Conservation (phyloP, 768 basidiomycete species). For the Galerina sulciceps region DNA sequence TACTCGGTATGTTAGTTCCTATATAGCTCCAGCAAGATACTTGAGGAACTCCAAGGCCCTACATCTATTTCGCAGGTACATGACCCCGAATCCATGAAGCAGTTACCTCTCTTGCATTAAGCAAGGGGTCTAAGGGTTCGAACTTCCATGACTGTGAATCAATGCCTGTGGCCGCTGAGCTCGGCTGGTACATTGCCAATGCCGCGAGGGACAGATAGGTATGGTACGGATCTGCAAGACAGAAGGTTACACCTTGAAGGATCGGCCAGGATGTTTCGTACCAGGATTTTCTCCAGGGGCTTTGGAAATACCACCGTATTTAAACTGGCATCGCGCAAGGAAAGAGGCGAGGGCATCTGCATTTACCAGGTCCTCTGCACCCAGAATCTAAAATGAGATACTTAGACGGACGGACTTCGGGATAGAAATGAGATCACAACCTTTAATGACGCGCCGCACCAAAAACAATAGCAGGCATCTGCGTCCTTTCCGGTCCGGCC, state of each 20-base stretch:
- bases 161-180: conserved; percentile 29
- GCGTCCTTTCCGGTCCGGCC: conserved; percentile 87
- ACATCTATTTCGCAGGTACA: conserved; percentile 40
- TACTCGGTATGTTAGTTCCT: no score
- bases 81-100: conserved; percentile 67
- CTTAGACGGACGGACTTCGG: background rate
- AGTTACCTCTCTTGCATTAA: conserved; percentile 74
- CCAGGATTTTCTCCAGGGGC: conserved; percentile 81
- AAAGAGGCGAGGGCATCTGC: conserved; percentile 60
- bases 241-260: background rate
- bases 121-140: conserved; percentile 62
- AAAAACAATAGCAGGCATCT: conserved; percentile 97
- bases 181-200: conserved; percentile 67
- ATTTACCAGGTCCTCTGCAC: conserved; percentile 60
- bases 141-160: conserved; percentile 56
- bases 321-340: conserved; percentile 80
- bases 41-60: background rate
- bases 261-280: conserved; percentile 33
- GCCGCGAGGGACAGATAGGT: conserved; percentile 91
- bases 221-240: conserved; percentile 85
- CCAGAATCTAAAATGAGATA: conserved; percentile 63
- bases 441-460: conserved; percentile 83
- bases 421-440: conserved; percentile 43
- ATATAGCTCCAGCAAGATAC: no score
- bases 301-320: conserved; percentile 88